Percentiles rank a stretch among this genome's conserved stretches.
These are phyloP conservation scores for Fusarium cyanostomum DNA, from an alignment of 2,329 filamentous ascomycete genomes.

Conservation along the genomic window DNA sequence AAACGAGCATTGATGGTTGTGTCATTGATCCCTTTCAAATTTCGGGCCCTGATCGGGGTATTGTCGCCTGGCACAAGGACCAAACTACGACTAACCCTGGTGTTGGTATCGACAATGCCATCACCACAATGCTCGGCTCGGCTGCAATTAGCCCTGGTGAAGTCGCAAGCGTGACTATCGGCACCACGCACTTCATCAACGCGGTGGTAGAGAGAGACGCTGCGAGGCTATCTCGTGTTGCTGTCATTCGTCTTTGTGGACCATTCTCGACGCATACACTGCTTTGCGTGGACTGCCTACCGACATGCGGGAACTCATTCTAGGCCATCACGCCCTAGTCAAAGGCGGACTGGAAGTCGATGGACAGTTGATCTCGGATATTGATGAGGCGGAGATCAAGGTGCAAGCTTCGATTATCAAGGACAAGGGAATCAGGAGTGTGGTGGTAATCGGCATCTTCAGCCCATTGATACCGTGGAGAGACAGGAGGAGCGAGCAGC, in stretches of 20 bases:
- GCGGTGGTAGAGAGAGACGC: slow-evolving; percentile 65
- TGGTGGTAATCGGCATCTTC: slow-evolving; percentile 62
- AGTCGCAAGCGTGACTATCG: slow-evolving; percentile 61
- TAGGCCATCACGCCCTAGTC: slow-evolving; percentile 56
- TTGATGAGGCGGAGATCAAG: slow-evolving; percentile 54
- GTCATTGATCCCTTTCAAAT: slow-evolving; percentile 55
- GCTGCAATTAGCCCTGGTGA: slow-evolving; percentile 47
- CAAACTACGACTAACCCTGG: slow-evolving; percentile 60
- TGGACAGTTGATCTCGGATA: slow-evolving; percentile 56
- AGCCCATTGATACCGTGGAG: slow-evolving; percentile 60
- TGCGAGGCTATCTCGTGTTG: slow-evolving; percentile 58
- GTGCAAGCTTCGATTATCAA: slow-evolving; percentile 52
- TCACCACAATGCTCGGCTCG: slow-evolving; percentile 54
- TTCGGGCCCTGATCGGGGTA: slow-evolving; percentile 51
- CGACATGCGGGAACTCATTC: slow-evolving; percentile 58
- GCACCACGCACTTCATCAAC: slow-evolving; percentile 68
- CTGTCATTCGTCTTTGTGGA: slow-evolving; percentile 63
- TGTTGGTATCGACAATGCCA: slow-evolving; percentile 56
- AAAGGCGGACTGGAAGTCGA: slow-evolving; percentile 64
- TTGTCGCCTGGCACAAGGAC: slow-evolving; percentile 60
- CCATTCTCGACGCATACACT: slow-evolving; percentile 62
- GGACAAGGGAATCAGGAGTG: slow-evolving; percentile 54
- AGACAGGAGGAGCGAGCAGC: slow-evolving; percentile 60
- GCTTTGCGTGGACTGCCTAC: slow-evolving; percentile 63
- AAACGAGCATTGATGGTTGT: slow-evolving; percentile 65